These are phyloP conservation scores for Volvox reticuliferus DNA, from an alignment of 139 green algal genomes.

Conservation along the genomic window DNA sequence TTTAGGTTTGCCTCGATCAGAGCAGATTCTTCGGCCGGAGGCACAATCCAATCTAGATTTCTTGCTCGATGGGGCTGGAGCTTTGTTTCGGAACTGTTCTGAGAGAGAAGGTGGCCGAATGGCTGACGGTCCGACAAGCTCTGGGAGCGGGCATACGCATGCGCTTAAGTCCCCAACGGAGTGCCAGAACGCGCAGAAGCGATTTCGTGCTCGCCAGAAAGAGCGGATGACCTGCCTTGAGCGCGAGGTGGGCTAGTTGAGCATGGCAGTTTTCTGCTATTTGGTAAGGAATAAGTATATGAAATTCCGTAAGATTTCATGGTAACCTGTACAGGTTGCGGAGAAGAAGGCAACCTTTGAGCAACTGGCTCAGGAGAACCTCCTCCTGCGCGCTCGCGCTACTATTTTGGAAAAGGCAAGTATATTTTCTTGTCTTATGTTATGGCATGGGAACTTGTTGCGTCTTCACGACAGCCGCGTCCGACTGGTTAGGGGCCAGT, in stretches of 20 bases:
- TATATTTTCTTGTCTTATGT: not conserved
- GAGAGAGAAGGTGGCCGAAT: not conserved
- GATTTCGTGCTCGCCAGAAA: slow-evolving; percentile 32
- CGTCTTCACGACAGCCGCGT: no score
- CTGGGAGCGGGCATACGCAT: slow-evolving; percentile 4
- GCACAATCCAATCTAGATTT: not conserved
- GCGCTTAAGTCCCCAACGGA: not conserved
- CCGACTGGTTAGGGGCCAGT: no score
- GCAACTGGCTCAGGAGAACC: slow-evolving; percentile 6
- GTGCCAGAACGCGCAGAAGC: slow-evolving; percentile 26
- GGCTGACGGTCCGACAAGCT: slow-evolving; percentile 1
- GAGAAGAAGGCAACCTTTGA: slow-evolving; percentile 16
- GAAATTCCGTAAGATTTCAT: not conserved
- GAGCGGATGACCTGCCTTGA: slow-evolving; percentile 12
- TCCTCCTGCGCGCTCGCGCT: not conserved
- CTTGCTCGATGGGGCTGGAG: not conserved
- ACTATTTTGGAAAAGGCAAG: slow-evolving; percentile 34
- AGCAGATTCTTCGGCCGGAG: not conserved
- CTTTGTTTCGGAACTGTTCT: not conserved
- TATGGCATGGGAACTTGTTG: not conserved
- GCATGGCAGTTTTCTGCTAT: not conserved
- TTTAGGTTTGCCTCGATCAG: not conserved
- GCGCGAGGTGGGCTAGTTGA: not conserved
- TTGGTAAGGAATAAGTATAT: not conserved
- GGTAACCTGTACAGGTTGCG: slow-evolving; percentile 1